Evolutionary conservation across 345 rosid genomes (phyloP), one percentile per base, ranked within the genome.

Genomic region (Salix dunnii): DNA sequence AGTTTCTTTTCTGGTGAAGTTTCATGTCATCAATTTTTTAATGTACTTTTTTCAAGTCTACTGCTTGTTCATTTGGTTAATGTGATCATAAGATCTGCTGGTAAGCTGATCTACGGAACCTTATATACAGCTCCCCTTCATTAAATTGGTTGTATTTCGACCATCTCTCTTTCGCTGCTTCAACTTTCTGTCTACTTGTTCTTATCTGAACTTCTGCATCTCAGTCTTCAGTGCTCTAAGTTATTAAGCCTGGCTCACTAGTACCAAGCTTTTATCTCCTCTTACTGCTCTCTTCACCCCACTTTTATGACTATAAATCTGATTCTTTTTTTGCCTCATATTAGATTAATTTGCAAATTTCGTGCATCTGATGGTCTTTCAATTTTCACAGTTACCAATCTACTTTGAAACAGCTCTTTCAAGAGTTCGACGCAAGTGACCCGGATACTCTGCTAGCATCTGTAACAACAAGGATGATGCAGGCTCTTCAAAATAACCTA

Each of bases 391-490:
- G 98, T 82, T 96, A 93, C 72, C 94, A 90, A 73, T 77, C 94
- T 36, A 96, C 97, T 6, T 74, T 93, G 80, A 90, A 86, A 84
- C 97, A 88, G 82, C 97, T 96, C 38, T 93, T 96, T 79, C 89
- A 89, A 80, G 98, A 95, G 85, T 87, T 88, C 67, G 91, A 87
- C 42, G 78, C 85, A 36, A 80, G 77, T 64, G 88, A 91, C 77
- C 89, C 96, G 4, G 93, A 90, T 31, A 48, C 79, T 7, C 91
- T 92, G 74, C 87, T 94, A 69, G 91, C 87, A 78, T 31, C 80
- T 60, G 85, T 94, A 38, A 96, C 99, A 35, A 91, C 90, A 46
- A 90, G 90, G 77, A 96, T 96, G 64, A 90, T 96, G 94, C 91
- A 87, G 67, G 98, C 95, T 76, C 92, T 96, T 68, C 97, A 92